These are phyloP conservation scores for Penium margaritaceum DNA, from an alignment of 139 green algal species.

Conservation along the genomic window DNA sequence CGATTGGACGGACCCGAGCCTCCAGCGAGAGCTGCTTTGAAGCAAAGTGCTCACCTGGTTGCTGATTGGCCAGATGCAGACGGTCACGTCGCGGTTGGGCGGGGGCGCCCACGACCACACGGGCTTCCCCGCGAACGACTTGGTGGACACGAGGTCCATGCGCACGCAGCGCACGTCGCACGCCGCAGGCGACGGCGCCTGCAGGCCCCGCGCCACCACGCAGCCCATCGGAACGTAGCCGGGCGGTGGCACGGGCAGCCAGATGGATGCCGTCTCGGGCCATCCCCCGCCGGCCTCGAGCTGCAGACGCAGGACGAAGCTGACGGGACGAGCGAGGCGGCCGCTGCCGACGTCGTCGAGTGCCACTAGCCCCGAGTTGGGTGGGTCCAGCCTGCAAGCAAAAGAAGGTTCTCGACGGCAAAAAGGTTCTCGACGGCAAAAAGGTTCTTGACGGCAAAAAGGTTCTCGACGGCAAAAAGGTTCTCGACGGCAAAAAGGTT, in stretches of 20 bases:
- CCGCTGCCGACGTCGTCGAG: not conserved
- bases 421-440: too few species aligned
- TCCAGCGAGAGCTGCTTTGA: too few species aligned
- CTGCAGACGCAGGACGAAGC: not conserved
- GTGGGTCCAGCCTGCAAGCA: slow-evolving; percentile 1
- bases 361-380: not conserved
- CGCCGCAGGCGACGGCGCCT: not conserved
- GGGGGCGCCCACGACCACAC: slow-evolving; percentile 12
- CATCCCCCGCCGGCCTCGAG: not conserved
- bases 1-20: too few species aligned
- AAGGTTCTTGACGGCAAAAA: too few species aligned
- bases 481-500: too few species aligned
- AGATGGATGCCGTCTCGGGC: not conserved
- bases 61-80: slow-evolving; percentile 36
- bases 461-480: too few species aligned
- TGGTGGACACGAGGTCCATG: slow-evolving; percentile 22
- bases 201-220: not conserved
- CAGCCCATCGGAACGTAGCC: slow-evolving; percentile 33
- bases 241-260: slow-evolving; percentile 8
- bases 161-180: slow-evolving; percentile 15
- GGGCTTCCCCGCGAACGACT: slow-evolving; percentile 6
- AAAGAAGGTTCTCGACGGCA: not conserved
- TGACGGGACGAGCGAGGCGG: not conserved
- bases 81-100: not conserved
- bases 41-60: slow-evolving; percentile 46